A percentile compares a stretch with the other conserved stretches of the same genome.
Conservation (phyloP, 495 filamentous ascomycete species). For the Platismatia glauca region DNA sequence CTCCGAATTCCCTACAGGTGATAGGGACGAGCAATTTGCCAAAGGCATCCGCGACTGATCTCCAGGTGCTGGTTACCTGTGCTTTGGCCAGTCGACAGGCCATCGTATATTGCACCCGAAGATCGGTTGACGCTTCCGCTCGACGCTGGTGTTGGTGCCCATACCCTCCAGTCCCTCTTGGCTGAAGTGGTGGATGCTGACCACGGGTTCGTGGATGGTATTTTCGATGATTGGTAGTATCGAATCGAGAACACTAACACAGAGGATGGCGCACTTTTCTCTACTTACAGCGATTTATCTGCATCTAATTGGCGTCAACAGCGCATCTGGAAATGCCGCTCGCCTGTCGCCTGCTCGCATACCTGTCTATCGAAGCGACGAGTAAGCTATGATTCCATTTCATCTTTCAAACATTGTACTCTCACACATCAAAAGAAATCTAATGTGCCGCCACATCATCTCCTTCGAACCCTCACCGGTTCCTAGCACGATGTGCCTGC, state of each 20-base stretch:
- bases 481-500: background rate
- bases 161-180: background rate
- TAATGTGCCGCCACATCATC: background rate
- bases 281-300: too few relatives aligned
- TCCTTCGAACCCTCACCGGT: background rate
- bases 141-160: background rate
- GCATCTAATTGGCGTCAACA: too few relatives aligned
- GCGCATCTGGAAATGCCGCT: background rate
- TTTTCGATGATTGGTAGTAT: background rate
- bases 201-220: background rate
- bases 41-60: too few relatives aligned
- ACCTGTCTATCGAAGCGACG: background rate
- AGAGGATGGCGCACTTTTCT: background rate
- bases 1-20: too few relatives aligned
- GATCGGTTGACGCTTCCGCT: background rate
- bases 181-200: background rate
- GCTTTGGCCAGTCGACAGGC: conserved; percentile 4
- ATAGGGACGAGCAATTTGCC: too few relatives aligned
- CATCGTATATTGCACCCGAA: background rate
- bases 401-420: background rate
- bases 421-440: background rate
- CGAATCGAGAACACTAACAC: background rate
- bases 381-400: background rate
- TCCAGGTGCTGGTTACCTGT: too few relatives aligned
- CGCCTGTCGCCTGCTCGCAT: background rate